A percentile compares a stretch with the other conserved stretches of the same genome.
Evolutionary conservation across 2,329 filamentous ascomycete genomes (phyloP).

Genomic region (Apiospora sp.): DNA sequence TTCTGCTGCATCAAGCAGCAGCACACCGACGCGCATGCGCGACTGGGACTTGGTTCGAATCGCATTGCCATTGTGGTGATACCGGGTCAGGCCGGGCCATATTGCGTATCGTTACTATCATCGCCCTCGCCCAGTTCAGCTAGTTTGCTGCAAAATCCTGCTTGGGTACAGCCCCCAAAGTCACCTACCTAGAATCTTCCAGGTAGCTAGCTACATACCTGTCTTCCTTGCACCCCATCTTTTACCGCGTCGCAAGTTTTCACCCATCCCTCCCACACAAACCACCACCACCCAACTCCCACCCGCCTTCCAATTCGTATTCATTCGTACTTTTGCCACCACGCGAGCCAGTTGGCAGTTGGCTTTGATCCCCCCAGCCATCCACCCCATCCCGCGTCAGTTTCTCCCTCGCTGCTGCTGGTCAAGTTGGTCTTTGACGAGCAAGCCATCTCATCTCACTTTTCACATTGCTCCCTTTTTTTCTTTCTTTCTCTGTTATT

Average conservation of each 20-base stretch:
- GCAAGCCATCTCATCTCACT: slow-evolving; percentile 8
- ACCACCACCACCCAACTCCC: background rate
- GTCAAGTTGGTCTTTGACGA: background rate
- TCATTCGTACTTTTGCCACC: slow-evolving; percentile 22
- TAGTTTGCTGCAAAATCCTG: slow-evolving; percentile 11
- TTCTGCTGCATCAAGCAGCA: slow-evolving; percentile 17
- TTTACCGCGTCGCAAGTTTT: slow-evolving; percentile 17
- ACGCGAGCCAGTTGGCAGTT: slow-evolving; percentile 19
- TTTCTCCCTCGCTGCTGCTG: background rate
- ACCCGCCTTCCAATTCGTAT: slow-evolving; percentile 17
- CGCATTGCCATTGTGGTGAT: background rate
- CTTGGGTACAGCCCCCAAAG: slow-evolving; percentile 3
- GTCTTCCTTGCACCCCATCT: slow-evolving; percentile 9
- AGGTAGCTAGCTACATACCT: slow-evolving; percentile 20
- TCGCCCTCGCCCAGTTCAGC: background rate
- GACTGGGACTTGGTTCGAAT: background rate
- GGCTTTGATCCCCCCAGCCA: background rate
- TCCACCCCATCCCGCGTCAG: slow-evolving; percentile 12
- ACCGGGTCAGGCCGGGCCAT: background rate
- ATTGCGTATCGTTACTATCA: slow-evolving; percentile 16
- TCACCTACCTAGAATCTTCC: slow-evolving; percentile 19
- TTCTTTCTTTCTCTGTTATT: background rate
- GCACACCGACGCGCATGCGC: slow-evolving; percentile 14
- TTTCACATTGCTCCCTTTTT: slow-evolving; percentile 1
- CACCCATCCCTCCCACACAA: background rate